phyloP scores from a whole-genome alignment of 768 basidiomycete species.

The Rhizopogon vulgaris region DNA sequence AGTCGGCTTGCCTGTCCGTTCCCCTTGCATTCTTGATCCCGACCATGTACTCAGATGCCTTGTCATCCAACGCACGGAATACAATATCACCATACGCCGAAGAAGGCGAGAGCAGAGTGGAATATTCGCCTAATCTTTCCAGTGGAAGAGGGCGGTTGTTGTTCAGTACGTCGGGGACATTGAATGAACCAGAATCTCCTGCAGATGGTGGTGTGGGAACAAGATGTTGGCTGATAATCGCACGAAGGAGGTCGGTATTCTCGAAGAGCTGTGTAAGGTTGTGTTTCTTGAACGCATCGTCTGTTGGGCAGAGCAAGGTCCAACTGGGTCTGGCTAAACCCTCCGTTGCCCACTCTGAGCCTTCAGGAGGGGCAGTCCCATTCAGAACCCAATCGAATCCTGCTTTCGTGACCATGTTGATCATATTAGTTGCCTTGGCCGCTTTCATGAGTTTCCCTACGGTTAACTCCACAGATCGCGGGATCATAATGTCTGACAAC shows the following conservation, averaged over 20 bases:
- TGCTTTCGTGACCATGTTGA: slow-evolving; percentile 72
- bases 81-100: slow-evolving; percentile 79
- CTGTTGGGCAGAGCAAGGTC: slow-evolving; percentile 88
- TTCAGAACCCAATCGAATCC: slow-evolving; percentile 90
- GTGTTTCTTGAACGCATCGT: slow-evolving; percentile 83
- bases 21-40: slow-evolving; percentile 72
- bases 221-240: slow-evolving; percentile 72
- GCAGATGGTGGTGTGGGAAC: slow-evolving; percentile 40
- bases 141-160: slow-evolving; percentile 72
- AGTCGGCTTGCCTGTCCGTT: slow-evolving; percentile 54
- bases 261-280: slow-evolving; percentile 74
- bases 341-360: slow-evolving; percentile 54
- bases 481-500: slow-evolving; percentile 78
- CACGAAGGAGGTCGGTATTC: slow-evolving; percentile 45
- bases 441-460: slow-evolving; percentile 88
- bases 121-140: slow-evolving; percentile 65
- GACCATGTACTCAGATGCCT: slow-evolving; percentile 46
- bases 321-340: slow-evolving; percentile 54
- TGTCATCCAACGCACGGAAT: slow-evolving; percentile 50
- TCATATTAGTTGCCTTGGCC: slow-evolving; percentile 86
- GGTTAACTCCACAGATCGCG: slow-evolving; percentile 79
- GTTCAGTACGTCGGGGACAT: slow-evolving; percentile 35
- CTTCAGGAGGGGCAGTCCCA: slow-evolving; percentile 72
- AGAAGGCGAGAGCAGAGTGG: slow-evolving; percentile 63
- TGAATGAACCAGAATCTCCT: slow-evolving; percentile 14